Evolutionary conservation across 495 filamentous ascomycete genomes (phyloP).

Genomic region (Trichoderma parareesei): DNA sequence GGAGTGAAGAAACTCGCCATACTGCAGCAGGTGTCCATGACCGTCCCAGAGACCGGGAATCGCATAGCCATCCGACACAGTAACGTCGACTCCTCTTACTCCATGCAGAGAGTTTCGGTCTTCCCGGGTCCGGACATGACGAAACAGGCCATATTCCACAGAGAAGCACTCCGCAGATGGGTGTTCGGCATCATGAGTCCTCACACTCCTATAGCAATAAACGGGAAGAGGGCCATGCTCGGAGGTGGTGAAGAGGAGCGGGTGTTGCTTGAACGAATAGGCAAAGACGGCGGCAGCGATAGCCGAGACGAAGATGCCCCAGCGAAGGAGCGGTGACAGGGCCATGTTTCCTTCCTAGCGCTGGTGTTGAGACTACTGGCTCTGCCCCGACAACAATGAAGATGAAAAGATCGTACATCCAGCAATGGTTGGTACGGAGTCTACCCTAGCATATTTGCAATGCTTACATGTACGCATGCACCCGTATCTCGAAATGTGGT

Average conservation of each 20-base stretch:
- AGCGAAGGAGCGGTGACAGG: conserved; percentile 7
- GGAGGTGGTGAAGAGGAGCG: neutral
- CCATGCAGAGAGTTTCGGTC: neutral
- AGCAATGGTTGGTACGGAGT: neutral
- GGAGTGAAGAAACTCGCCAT: conserved; percentile 55
- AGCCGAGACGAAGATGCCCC: conserved; percentile 9
- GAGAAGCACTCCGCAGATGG: conserved; percentile 13
- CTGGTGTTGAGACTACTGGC: neutral
- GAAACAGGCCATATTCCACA: conserved; percentile 18
- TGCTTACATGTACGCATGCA: neutral
- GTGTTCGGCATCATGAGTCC: neutral
- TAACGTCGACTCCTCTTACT: conserved; percentile 13
- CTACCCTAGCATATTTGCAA: neutral
- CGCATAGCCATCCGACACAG: conserved; percentile 22
- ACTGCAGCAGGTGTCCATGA: conserved; percentile 54
- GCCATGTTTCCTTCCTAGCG: conserved; percentile 4
- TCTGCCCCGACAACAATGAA: neutral
- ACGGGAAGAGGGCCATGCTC: neutral
- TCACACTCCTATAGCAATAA: conserved; percentile 14
- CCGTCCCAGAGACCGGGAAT: conserved; percentile 59
- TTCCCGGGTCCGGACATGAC: conserved; percentile 16
- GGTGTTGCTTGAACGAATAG: conserved; percentile 5
- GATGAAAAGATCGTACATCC: neutral
- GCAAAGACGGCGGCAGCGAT: conserved; percentile 6
- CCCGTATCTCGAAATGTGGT: neutral